Percentiles rank a stretch among this genome's conserved stretches.
Conservation (phyloP, 257 asterid genomes). For the Apocynum venetum region DNA sequence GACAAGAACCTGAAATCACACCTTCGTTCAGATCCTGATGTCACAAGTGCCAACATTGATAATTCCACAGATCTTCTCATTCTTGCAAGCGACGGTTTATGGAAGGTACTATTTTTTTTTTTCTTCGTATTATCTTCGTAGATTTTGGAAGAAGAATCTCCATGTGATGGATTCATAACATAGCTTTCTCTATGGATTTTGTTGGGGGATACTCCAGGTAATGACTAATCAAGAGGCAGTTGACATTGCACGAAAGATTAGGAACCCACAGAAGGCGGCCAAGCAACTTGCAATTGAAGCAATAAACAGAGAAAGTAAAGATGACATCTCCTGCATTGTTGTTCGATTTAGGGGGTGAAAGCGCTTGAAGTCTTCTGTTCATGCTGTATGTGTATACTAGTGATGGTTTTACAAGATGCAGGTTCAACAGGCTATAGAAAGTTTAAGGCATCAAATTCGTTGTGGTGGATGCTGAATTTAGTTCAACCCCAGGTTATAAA, state of each 20-base stretch:
- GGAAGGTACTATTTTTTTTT: conserved; percentile 55
- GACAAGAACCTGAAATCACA: conserved; percentile 84
- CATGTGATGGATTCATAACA: neutral
- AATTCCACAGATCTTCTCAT: conserved; percentile 62
- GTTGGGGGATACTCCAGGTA: conserved; percentile 40
- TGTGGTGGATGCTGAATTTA: conserved; percentile 11
- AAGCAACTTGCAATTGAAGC: conserved; percentile 71
- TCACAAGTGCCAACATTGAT: conserved; percentile 50
- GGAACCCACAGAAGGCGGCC: conserved; percentile 87
- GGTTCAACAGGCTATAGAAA: conserved; percentile 13
- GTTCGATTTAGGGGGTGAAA: conserved; percentile 55
- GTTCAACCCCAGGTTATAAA: conserved; percentile 15
- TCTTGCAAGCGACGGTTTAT: conserved; percentile 91
- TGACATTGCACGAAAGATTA: conserved; percentile 65
- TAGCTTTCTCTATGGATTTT: neutral
- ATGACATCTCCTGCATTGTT: conserved; percentile 87
- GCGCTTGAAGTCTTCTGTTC: neutral
- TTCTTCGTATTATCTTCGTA: neutral
- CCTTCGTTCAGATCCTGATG: conserved; percentile 76
- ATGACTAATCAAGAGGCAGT: conserved; percentile 93
- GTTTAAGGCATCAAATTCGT: conserved; percentile 22
- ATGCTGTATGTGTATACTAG: conserved; percentile 31
- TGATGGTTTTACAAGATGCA: conserved; percentile 8
- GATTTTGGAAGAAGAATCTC: neutral
- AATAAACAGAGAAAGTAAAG: conserved; percentile 76